phyloP scores from a whole-genome alignment of 2,329 filamentous ascomycete species.

The Nemania sp. region DNA sequence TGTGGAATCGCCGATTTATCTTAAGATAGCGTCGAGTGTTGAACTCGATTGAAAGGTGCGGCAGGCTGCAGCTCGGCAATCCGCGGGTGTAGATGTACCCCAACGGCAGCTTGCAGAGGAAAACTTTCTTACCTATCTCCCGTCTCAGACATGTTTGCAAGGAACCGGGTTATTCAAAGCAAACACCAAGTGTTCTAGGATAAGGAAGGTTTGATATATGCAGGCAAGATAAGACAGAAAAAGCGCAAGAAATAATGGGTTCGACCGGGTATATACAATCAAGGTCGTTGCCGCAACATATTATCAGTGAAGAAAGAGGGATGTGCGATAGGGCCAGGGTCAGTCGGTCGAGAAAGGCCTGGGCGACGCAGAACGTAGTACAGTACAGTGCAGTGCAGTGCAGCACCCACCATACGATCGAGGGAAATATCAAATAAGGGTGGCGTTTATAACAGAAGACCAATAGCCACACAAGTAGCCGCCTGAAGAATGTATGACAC shows the following conservation, averaged over 20 bases:
- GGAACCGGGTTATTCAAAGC: conserved; percentile 16
- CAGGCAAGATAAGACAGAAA: background rate
- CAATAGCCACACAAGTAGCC: background rate
- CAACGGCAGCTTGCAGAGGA: background rate
- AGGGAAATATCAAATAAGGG: conserved; percentile 2
- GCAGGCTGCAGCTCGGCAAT: background rate
- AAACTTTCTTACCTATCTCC: conserved; percentile 52
- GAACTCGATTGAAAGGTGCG: background rate
- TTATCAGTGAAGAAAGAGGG: conserved; percentile 15
- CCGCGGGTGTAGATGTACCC: background rate
- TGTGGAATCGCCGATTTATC: background rate
- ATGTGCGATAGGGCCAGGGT: background rate
- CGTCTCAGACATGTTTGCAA: conserved; percentile 53
- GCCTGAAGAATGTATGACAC: background rate
- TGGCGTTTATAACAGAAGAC: background rate
- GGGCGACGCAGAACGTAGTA: background rate
- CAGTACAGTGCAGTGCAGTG: no score
- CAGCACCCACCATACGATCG: background rate
- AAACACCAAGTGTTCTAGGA: conserved; percentile 1
- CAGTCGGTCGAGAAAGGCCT: background rate
- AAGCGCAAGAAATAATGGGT: conserved; percentile 6
- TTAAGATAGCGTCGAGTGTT: background rate
- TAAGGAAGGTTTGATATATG: background rate
- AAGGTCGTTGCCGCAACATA: conserved; percentile 13
- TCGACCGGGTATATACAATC: conserved; percentile 9